Evolutionary conservation across 805 yeast species (phyloP), one percentile per base, ranked within the genome.

Genomic region (Wickerhamomyces silvicola): DNA sequence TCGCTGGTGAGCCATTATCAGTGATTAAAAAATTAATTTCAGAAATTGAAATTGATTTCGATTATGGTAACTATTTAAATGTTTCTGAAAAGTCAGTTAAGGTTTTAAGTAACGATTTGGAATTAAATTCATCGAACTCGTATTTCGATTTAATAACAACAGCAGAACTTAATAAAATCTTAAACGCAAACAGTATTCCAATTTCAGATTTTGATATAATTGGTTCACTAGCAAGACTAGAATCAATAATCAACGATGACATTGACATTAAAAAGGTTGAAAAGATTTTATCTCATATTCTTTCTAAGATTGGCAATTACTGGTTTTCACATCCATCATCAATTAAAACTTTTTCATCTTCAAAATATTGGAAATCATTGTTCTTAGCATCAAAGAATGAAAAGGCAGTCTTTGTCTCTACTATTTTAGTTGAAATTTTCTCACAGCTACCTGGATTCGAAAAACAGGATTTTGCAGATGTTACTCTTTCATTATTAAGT

Each of bases 1-100:
- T 78, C 5, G 49, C 71, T 14, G 94, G 94, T 8, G 94, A 84
- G 50, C 67, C 78, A 4, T 5, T 30, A 4, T 24, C 17, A 6
- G 31, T 38, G 3, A 28, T 51, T 7, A 12, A 21, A 7, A 34
- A 39, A 14, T 22, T 45, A 4, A 16, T 45, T 5, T 16, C 30
- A 5, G 39, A 33, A 3, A 15, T 33, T 30, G 47, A 45, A 13
- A 4, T 50, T 4, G 45, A 38, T 27, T 40, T 55, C 13, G 33
- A 45, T 13, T 53, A 49, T 28, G 35, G 38, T 5, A 30, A 39
- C 1, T 48, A 44, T 31, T 38, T 50, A 9, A 38, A 39, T 4
- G 26, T 37, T 2, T 43, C 43, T 21, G 54, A 50, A 21, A 28
- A 24, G 1, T 28, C 30, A 7, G 33, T 42, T 4, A 10, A 27